Evolutionary conservation across 2,329 filamentous ascomycete species (phyloP).

Genomic region (Colletotrichum spaethianum): DNA sequence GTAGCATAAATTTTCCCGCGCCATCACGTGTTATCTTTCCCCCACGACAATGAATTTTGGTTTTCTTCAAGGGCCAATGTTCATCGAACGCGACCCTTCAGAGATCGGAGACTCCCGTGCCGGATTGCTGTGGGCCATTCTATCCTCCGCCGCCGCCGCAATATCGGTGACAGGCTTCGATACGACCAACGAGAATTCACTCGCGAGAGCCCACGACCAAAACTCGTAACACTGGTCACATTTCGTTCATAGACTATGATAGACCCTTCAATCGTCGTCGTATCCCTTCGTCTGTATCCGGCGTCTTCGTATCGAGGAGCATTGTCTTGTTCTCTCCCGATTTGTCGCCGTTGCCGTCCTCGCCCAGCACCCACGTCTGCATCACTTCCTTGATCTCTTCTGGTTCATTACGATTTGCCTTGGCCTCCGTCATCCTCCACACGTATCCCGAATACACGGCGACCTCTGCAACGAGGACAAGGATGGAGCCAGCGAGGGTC

Average conservation of each 20-base stretch:
- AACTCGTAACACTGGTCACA: neutral
- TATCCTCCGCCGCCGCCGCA: neutral
- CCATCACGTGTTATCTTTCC: neutral
- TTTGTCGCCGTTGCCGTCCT: constrained; percentile 50
- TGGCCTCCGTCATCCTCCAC: constrained; percentile 78
- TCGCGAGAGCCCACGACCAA: neutral
- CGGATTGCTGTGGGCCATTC: neutral
- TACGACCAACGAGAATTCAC: neutral
- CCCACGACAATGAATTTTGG: too few relatives aligned
- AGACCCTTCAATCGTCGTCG: constrained; percentile 27
- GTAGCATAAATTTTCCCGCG: neutral
- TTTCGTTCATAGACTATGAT: neutral
- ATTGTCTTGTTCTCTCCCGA: neutral
- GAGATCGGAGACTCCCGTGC: too few relatives aligned
- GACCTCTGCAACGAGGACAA: constrained; percentile 83
- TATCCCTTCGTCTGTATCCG: constrained; percentile 33
- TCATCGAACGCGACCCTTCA: neutral
- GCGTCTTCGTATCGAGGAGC: constrained; percentile 22
- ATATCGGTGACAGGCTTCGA: neutral
- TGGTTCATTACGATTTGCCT: constrained; percentile 70
- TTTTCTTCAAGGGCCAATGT: too few relatives aligned
- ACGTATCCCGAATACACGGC: constrained; percentile 83
- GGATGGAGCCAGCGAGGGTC: constrained; percentile 77
- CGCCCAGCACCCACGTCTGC: constrained; percentile 78
- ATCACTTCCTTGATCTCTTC: constrained; percentile 79